phyloP scores from a whole-genome alignment of 495 filamentous ascomycete species.

The Talaromyces wortmannii region DNA sequence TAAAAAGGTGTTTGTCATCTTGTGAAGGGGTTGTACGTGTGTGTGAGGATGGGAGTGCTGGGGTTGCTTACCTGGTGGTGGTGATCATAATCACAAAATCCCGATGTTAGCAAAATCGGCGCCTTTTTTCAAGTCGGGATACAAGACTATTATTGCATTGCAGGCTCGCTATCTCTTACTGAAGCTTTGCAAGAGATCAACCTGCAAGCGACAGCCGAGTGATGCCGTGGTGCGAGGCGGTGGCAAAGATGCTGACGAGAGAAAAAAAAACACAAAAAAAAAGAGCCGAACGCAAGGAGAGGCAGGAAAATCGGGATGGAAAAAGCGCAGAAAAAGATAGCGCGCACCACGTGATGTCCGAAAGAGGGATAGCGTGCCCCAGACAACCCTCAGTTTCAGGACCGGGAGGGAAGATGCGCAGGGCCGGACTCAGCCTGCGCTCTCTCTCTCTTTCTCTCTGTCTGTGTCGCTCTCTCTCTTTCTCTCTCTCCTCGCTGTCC shows the following conservation, averaged over 20 bases:
- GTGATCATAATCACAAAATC: no score
- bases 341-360: constrained; percentile 17
- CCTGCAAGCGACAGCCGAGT: not conserved
- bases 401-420: not conserved
- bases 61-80: no score
- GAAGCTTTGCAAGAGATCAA: not conserved
- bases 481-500: constrained; percentile 1
- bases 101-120: no score
- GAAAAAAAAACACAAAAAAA: constrained; percentile 7
- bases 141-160: no score
- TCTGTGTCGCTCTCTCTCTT: constrained; percentile 1
- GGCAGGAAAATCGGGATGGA: constrained; percentile 7
- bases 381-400: not conserved
- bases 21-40: constrained; percentile 26
- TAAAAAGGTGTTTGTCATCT: constrained; percentile 78
- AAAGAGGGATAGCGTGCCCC: not conserved
- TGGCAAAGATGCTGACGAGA: constrained; percentile 4
- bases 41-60: no score
- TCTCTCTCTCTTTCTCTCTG: not conserved
- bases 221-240: constrained; percentile 6
- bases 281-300: constrained; percentile 8
- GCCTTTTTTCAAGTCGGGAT: no score
- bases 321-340: constrained; percentile 23
- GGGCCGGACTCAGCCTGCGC: not conserved
- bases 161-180: no score